Conservation (phyloP, 352 stramenopile species). For the Phytopythium helicoides region DNA sequence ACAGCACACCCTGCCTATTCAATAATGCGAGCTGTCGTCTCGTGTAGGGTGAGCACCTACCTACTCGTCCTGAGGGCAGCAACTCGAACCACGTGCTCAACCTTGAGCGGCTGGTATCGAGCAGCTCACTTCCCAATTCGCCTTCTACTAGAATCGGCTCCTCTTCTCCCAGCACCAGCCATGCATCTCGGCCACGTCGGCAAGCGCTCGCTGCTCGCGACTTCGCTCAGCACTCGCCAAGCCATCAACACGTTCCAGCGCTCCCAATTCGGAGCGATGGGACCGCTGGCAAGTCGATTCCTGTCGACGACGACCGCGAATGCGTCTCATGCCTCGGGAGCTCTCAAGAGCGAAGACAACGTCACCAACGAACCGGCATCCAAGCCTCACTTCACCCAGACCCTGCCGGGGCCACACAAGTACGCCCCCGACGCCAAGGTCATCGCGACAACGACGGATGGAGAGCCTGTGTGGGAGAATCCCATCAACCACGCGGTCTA, state of each 20-base stretch:
- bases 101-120: too few relatives aligned
- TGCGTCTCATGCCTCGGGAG: neutral
- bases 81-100: too few relatives aligned
- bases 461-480: constrained; percentile 35
- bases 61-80: too few relatives aligned
- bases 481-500: constrained; percentile 39
- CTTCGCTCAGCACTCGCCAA: constrained; percentile 4
- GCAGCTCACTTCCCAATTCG: neutral
- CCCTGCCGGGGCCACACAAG: constrained; percentile 3
- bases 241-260: constrained; percentile 5
- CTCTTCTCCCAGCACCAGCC: neutral
- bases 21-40: neutral
- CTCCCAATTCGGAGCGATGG: constrained; percentile 8
- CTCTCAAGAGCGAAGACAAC: constrained; percentile 9
- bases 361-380: constrained; percentile 19
- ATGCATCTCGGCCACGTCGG: constrained; percentile 5
- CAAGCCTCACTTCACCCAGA: constrained; percentile 26
- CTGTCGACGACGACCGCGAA: constrained; percentile 11
- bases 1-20: neutral
- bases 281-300: too few relatives aligned
- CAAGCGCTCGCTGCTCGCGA: constrained; percentile 13
- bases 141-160: neutral
- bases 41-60: too few relatives aligned
- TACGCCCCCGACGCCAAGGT: constrained; percentile 1
- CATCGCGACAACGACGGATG: too few relatives aligned